Percentiles rank a stretch among this genome's conserved stretches.
Conservation (phyloP, 805 yeast genomes). For the Candida boleticola region DNA sequence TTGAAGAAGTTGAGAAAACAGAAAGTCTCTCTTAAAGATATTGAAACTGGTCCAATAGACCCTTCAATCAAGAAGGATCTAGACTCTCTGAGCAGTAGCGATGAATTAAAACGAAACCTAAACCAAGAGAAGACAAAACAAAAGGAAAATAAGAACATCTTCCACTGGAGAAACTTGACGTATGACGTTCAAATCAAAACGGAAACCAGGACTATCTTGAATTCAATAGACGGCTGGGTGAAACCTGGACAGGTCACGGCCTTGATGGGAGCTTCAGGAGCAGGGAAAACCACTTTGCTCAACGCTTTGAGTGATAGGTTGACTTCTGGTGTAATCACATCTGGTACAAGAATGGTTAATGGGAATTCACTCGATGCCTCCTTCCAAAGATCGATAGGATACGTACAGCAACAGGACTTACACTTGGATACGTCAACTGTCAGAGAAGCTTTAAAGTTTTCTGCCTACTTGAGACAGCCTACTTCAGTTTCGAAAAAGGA, state of each 20-base stretch:
- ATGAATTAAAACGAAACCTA: constrained; percentile 10
- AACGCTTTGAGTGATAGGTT: constrained; percentile 33
- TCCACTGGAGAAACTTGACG: constrained; percentile 76
- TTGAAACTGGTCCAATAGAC: constrained; percentile 4
- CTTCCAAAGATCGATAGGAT: too few species aligned
- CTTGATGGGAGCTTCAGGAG: constrained; percentile 54
- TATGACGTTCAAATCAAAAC: constrained; percentile 64
- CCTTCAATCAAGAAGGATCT: constrained; percentile 6
- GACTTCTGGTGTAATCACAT: constrained; percentile 22
- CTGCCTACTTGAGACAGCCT: constrained; percentile 27
- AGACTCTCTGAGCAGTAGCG: constrained; percentile 8
- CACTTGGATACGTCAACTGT: constrained; percentile 31
- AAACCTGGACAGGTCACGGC: constrained; percentile 83
- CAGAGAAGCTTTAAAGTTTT: constrained; percentile 24
- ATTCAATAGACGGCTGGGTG: constrained; percentile 76
- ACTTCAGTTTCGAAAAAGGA: constrained; percentile 16
- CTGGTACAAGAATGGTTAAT: constrained; percentile 36
- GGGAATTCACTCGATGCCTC: constrained; percentile 21
- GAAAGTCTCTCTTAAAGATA: constrained; percentile 22
- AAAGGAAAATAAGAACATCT: constrained; percentile 36
- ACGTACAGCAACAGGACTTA: constrained; percentile 34
- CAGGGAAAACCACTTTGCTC: constrained; percentile 45
- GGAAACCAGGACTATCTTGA: constrained; percentile 58
- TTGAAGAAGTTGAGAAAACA: constrained; percentile 46
- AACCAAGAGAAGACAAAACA: background rate